A percentile compares a stretch with the other conserved stretches of the same genome.
Conservation (phyloP, 768 basidiomycete genomes). For the Candolleomyces efflorescens region DNA sequence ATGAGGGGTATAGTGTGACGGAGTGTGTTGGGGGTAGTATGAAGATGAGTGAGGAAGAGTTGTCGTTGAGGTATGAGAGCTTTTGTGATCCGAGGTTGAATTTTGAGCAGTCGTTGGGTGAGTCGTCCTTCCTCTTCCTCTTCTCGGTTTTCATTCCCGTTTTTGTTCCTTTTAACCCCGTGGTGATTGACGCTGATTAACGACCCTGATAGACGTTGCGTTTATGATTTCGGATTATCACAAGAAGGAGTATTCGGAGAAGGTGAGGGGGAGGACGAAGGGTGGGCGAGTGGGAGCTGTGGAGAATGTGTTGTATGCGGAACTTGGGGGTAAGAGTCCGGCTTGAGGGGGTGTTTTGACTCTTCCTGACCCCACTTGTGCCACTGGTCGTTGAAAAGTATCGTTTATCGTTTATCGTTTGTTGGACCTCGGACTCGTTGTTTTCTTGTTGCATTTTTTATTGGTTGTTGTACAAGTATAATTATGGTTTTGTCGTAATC, state of each 20-base stretch:
- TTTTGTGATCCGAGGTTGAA: conserved; percentile 95
- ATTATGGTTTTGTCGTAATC: no score
- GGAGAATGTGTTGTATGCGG: background rate
- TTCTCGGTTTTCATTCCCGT: background rate
- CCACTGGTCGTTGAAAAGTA: no score
- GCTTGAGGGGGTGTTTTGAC: background rate
- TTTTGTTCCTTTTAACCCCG: background rate
- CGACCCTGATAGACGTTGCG: background rate
- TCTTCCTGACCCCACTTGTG: no score
- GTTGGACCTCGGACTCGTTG: no score
- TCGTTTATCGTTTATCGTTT: no score
- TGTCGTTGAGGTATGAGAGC: conserved; percentile 88
- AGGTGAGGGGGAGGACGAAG: background rate
- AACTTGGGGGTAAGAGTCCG: background rate
- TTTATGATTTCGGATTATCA: background rate
- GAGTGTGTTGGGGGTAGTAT: conserved; percentile 97
- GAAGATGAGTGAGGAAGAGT: conserved; percentile 85
- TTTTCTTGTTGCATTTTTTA: no score
- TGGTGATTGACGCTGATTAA: background rate
- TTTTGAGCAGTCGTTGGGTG: conserved; percentile 92
- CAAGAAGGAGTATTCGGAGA: conserved; percentile 1
- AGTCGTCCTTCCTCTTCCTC: conserved; percentile 17
- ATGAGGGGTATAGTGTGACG: conserved; percentile 92
- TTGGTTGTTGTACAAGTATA: no score
- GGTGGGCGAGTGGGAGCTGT: background rate